Evolutionary conservation across 176 grass and related monocot species (phyloP).

Genomic region (Lolium rigidum): DNA sequence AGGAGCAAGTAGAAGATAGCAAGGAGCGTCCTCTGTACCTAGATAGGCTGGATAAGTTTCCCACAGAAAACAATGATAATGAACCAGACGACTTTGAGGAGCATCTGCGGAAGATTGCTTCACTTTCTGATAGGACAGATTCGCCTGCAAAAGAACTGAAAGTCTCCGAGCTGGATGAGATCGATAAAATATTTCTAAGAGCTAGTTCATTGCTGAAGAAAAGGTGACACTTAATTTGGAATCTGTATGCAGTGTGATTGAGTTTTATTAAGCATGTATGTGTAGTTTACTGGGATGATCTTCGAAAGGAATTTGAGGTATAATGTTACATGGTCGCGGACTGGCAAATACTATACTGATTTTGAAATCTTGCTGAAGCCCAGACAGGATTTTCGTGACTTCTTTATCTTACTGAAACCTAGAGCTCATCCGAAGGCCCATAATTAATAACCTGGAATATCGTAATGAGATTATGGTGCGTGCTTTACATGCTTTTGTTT

Average conservation of each 20-base stretch:
- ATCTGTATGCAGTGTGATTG: background rate
- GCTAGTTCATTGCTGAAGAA: conserved; percentile 91
- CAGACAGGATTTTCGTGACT: background rate
- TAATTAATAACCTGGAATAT: background rate
- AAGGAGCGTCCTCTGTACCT: conserved; percentile 67
- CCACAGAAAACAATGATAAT: conserved; percentile 49
- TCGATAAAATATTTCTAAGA: conserved; percentile 96
- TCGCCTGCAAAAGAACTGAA: conserved; percentile 73
- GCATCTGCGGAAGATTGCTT: conserved; percentile 82
- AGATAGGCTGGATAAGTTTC: conserved; percentile 82
- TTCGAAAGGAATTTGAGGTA: conserved; percentile 7
- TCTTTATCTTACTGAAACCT: background rate
- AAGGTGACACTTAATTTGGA: conserved; percentile 45
- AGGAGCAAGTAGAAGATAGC: conserved; percentile 53
- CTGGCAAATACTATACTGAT: background rate
- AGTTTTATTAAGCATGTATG: background rate
- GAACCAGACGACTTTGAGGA: conserved; percentile 83
- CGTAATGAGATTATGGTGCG: background rate
- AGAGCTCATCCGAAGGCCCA: background rate
- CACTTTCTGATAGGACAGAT: conserved; percentile 63
- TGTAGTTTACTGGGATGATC: conserved; percentile 10
- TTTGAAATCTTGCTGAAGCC: conserved; percentile 7
- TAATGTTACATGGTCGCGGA: background rate
- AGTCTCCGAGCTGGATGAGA: conserved; percentile 83
- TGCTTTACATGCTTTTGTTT: conserved; percentile 9